Evolutionary conservation across 192 early-diverging fungal species (phyloP), one percentile per base, ranked within the genome.

Genomic region (Jimgerdemannia lactiflua): DNA sequence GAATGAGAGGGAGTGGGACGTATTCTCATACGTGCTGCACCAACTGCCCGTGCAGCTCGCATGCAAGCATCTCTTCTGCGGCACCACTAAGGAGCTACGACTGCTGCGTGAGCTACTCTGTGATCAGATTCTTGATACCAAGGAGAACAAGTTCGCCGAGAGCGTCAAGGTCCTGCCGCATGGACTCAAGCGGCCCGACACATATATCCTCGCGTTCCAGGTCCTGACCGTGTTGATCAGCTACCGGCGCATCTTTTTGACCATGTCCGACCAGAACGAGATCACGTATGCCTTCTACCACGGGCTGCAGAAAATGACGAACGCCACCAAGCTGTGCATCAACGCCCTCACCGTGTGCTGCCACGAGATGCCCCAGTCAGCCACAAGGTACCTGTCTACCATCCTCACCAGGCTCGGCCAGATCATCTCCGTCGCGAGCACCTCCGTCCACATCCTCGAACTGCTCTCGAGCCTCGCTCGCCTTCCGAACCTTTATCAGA

Each of bases 381-480:
- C 95, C 83, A 87, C 89, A 11, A 94, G 93, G 71, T 86, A 88
- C 74, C 82, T 96, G 42, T 84, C 91, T 2, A 85, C 84, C 4
- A 93, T 91, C 3, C 82, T 97, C 4, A 74, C 87, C 59, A 89
- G 90, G 75, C 86, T 99, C 76, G 91, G 93, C 44, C 93, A 95
- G 77, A 91, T 95, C 68, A 95, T 93, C 75, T 92, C 96, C 18
- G 89, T 91, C 0, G 82, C 87, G 1, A 86, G 89, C 70, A 86
- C 98, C 70, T 91, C 91, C 64, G 91, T 96, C 18, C 93, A 93
- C 73, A 93, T 96, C 75, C 83, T 99, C 39, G 95, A 97, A 82
- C 98, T 97, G 84, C 84, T 98, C 39, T 94, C 93, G n/a, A 89
- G 91, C 0, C 82, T 99, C 4, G 95, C 95, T 9, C 89, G 93